Base-by-base conservation (phyloP, 805 yeast species). In the Myxozyma monticola region DNA sequence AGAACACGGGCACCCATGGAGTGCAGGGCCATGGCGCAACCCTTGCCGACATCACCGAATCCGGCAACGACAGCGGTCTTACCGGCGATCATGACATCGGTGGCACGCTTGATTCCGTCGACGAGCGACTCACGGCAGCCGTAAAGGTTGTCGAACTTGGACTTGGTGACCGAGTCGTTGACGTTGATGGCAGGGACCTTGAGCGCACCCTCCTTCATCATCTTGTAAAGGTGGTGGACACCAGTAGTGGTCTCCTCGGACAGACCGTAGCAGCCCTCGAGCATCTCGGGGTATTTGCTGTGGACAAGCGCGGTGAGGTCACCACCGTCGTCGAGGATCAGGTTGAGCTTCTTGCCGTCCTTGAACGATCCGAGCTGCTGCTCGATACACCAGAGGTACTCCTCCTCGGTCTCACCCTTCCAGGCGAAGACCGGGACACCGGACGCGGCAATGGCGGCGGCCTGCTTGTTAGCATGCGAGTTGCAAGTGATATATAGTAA, bases 391-490 rank as follows among this genome's bases (percentile, higher is more conserved):
- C 99, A 91, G 70, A 81, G 71, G 83, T 91, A 93, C 80, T 91
- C 99, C 80, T 91, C 98, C 76, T 91, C 99, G 74, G 98, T 88
- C 83, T 91, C 98, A 73, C 99, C 98, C 83, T 91, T 91, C 99
- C 99, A 91, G 68, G 99, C 99, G 66, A 88, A 91, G 62, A 91
- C 99, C 70, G 99, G 98, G 55, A 91, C 95, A 78, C 99, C 99
- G 63, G 96, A 75, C 64, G 98, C 99, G 66, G 99, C 99, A 73
- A 91, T 93, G 67, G 98, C 98, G 69, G 99, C 97, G 67, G 99
- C 63, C 56, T 52, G 29, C 8, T n/a, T 15, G 30, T 14, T 12
- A 31, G 31, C 8, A 20, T 17, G 42, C 18, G 31, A 37, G 29
- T 17, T 12, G 8, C 35, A 21, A 14, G 8, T 1, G 3, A 9